These are phyloP conservation scores for Venturia oleaginea DNA, from an alignment of 2,329 filamentous ascomycete species.

Conservation along the genomic window DNA sequence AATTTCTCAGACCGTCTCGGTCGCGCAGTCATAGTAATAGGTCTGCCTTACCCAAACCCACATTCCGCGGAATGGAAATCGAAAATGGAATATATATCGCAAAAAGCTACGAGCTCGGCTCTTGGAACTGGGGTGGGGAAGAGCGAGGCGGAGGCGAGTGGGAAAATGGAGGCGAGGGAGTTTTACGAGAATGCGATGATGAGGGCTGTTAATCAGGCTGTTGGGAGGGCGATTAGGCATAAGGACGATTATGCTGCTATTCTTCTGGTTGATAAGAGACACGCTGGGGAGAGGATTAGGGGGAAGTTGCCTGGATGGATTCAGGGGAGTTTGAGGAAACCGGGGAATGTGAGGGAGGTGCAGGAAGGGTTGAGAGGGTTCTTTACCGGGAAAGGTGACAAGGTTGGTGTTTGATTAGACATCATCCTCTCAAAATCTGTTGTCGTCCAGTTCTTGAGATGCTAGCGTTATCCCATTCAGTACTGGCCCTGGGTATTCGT, in stretches of 20 bases:
- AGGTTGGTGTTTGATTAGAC: not conserved
- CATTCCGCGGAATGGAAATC: constrained; percentile 88
- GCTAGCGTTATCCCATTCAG: too few relatives aligned
- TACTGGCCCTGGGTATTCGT: too few relatives aligned
- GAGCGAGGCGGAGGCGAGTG: constrained; percentile 27
- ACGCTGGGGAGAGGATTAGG: constrained; percentile 62
- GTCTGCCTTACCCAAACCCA: constrained; percentile 86
- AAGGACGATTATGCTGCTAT: constrained; percentile 84
- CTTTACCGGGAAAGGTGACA: constrained; percentile 24
- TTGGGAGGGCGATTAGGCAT: constrained; percentile 86
- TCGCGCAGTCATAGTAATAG: constrained; percentile 82
- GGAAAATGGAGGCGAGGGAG: constrained; percentile 50
- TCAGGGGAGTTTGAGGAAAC: constrained; percentile 49
- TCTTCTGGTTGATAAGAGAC: constrained; percentile 72
- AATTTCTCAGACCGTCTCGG: constrained; percentile 92
- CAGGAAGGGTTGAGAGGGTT: constrained; percentile 28
- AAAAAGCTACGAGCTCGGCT: constrained; percentile 35
- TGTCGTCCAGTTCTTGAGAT: too few relatives aligned
- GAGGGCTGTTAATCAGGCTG: constrained; percentile 93
- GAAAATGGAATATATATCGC: constrained; percentile 77
- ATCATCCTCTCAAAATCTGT: too few relatives aligned
- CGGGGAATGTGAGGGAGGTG: constrained; percentile 36
- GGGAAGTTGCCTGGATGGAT: constrained; percentile 88
- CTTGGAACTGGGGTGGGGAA: constrained; percentile 18
- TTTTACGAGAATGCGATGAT: constrained; percentile 95